phyloP scores from a whole-genome alignment of 2,329 filamentous ascomycete genomes.

The Paracamarosporium sp. region DNA sequence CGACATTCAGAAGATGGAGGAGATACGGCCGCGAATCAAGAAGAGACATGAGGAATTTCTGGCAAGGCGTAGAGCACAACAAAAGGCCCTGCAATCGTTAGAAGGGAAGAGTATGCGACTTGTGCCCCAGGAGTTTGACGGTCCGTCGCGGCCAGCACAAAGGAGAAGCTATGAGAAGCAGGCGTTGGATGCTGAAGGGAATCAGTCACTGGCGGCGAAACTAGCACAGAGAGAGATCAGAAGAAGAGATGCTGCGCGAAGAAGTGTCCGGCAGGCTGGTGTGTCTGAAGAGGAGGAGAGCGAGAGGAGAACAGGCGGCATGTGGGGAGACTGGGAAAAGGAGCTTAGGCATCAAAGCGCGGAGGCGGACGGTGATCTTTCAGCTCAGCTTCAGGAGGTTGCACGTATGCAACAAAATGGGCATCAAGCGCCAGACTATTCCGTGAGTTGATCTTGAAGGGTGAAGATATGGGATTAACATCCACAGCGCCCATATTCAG shows the following conservation, averaged over 20 bases:
- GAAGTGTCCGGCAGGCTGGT: constrained; percentile 64
- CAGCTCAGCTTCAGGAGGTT: constrained; percentile 60
- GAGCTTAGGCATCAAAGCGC: constrained; percentile 33
- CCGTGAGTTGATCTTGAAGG: constrained; percentile 19
- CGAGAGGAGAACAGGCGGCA: constrained; percentile 59
- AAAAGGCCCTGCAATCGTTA: constrained; percentile 31
- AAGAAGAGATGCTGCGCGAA: constrained; percentile 44
- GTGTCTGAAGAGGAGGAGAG: constrained; percentile 65
- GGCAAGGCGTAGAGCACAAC: constrained; percentile 31
- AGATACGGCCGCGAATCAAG: constrained; percentile 79
- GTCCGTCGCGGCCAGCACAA: constrained; percentile 18
- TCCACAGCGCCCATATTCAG: constrained; percentile 32
- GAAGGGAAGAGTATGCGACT: constrained; percentile 24
- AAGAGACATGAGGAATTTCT: constrained; percentile 65
- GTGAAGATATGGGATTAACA: constrained; percentile 16
- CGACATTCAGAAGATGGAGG: constrained; percentile 75
- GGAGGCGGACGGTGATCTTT: constrained; percentile 57
- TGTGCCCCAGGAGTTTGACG: constrained; percentile 33
- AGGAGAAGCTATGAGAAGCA: constrained; percentile 34
- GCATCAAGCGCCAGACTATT: constrained; percentile 29
- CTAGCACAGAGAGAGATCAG: constrained; percentile 44
- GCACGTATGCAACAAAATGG: constrained; percentile 44
- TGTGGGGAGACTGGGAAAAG: constrained; percentile 62
- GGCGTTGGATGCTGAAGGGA: constrained; percentile 40
- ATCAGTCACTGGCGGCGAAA: constrained; percentile 40